Evolutionary conservation across 2,329 filamentous ascomycete species (phyloP), one percentile per base, ranked within the genome.

Genomic region (Fusarium clavum): DNA sequence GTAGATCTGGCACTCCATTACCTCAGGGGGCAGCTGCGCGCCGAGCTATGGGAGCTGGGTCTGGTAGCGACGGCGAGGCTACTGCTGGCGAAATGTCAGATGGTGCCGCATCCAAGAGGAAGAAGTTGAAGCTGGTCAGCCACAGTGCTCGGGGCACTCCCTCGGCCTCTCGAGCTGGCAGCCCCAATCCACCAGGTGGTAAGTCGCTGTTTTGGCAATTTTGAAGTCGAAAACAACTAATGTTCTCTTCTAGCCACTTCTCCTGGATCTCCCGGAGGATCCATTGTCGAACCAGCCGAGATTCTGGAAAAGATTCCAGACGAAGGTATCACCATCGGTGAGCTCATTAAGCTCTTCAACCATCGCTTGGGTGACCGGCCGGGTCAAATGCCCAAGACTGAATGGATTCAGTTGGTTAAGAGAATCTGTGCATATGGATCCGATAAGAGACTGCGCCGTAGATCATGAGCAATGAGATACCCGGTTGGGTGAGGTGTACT

Each of bases 61-160:
- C 90, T 48, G 87, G 87, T 57, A 93, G 91, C 71, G 92, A 94
- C 70, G 91, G 89, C 24, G 92, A 94, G 77, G 90, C 85, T 41
- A 93, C 91, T 3, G 90, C 85, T 40, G 90, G 89, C 38, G 89
- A 91, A 74, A 90, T 88, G 82, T 90, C 88, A 2, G 89, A 91
- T 69, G 85, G 85, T 7, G 79, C 79, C 41, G 75, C 70, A 13
- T 75, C 74, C 55, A 86, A 84, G 77, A 88, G 86, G 78, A 87
- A 86, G 78, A 87, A 84, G 72, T 77, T 88, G 72, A 88, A 87
- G 77, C 79, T 89, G 54, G 81, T 84, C 22, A 82, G 80, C 49
- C 81, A 81, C 52, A 82, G 82, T 24, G 79, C 83, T 29, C 82
- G 79, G 55, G 84, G 82, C 20, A 88, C 88, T 8, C 88, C 89